phyloP scores from a whole-genome alignment of 495 filamentous ascomycete genomes.

The Articulospora tetracladia region DNA sequence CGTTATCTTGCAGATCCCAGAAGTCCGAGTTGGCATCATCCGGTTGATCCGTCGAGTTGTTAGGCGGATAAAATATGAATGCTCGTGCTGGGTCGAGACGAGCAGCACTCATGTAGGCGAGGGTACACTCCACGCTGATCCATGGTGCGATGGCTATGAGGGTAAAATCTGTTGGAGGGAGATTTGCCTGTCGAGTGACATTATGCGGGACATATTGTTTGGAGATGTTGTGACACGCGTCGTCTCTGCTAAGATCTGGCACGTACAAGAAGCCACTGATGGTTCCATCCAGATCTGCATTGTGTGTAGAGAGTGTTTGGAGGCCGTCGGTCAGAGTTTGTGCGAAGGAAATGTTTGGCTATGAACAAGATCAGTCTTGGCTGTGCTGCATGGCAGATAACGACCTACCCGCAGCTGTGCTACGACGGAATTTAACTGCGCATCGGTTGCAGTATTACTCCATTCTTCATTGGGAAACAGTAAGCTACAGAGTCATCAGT shows the following conservation, averaged over 20 bases:
- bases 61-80: conserved; percentile 73
- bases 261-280: conserved; percentile 79
- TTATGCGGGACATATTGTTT: conserved; percentile 62
- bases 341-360: conserved; percentile 64
- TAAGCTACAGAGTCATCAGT: conserved; percentile 13
- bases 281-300: conserved; percentile 46
- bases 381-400: not conserved
- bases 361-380: conserved; percentile 4
- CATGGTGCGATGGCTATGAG: conserved; percentile 85
- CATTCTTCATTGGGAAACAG: conserved; percentile 24
- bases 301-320: conserved; percentile 65
- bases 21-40: conserved; percentile 50
- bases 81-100: conserved; percentile 51
- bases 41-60: conserved; percentile 52
- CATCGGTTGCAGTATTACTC: conserved; percentile 6
- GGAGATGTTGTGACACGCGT: conserved; percentile 58
- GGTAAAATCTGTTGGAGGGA: conserved; percentile 56
- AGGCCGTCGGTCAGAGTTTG: conserved; percentile 56
- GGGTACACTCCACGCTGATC: conserved; percentile 66
- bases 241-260: conserved; percentile 54
- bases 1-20: conserved; percentile 66
- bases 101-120: conserved; percentile 63
- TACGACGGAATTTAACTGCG: conserved; percentile 3
- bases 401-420: conserved; percentile 21
- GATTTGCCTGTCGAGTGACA: conserved; percentile 64